Evolutionary conservation across 768 basidiomycete species (phyloP), one percentile per base, ranked within the genome.

Genomic region (Lentinula sp.): DNA sequence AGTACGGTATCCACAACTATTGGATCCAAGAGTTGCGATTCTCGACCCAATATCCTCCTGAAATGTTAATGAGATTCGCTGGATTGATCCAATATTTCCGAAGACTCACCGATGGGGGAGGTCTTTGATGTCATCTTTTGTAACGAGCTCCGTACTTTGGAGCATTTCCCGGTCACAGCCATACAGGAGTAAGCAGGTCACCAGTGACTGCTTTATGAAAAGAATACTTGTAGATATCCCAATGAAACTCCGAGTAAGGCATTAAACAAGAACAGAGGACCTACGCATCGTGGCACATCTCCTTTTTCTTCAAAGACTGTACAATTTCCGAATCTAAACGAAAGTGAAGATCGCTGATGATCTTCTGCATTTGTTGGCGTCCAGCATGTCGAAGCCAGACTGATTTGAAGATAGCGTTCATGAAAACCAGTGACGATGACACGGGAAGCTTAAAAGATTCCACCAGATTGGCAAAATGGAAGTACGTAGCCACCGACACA

Each of bases 191-290:
- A 90, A 74, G 69, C 84, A 88, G 9, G 79, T 73, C 15, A 81
- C 81, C 33, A 91, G 68, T 2, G 85, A 85, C n/a, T 79, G 75
- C 5, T 86, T 80, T 52, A 91, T 79, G 61, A 90, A 86, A 15
- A 67, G 73, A 16, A 80, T 62, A 15, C 82, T 55, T 80, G 54
- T 46, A 36, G 63, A 10, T 61, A 37, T 48, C 60, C 28, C 1
- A 28, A 28, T 28, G 28, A 28, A 28, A 28, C 28, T 3, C 28
- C 28, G 28, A 28, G 28, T 28, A 28, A 2, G 28, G 28, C 28
- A 36, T 37, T 20, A 36, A 23, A 12, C 28, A 28, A 28, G 45
- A 13, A 9, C 37, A 6, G 15, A 43, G 23, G 2, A 72, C 80
- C 59, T 69, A 86, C 85, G 73, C 72, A 9, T 73, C 69, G n/a